Base-by-base conservation (phyloP, 2,329 filamentous ascomycete species). In the Diatrype stigma region DNA sequence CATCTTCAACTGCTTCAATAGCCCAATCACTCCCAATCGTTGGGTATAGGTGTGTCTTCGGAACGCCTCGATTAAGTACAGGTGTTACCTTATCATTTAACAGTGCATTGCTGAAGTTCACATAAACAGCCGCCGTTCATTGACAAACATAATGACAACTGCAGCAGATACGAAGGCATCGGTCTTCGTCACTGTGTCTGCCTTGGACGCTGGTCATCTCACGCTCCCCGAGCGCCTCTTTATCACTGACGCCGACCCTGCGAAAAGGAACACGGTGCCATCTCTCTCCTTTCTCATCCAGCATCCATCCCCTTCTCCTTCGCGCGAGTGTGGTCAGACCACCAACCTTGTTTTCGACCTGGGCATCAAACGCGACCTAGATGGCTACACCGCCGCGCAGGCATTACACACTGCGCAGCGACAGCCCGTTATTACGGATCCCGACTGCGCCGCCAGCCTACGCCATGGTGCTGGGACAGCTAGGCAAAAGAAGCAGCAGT, bases 271-370 rank as follows among this genome's bases (percentile, higher is more conserved):
- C 4, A 79, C 74, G 3, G 78, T 81, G 0, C 79, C 79, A 1
- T 80, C 76, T 0, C 66, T 82, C 2, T 72, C 73, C 1, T 82
- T 81, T 56, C 67, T 82, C 2, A 71, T 81, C 32, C 71, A 68
- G 23, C 78, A 81, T 54, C 68, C 70, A 2, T 65, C 71, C 4
- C 23, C 51, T 2, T 48, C 54, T 48, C 49, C 40, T 23, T 44
- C 48, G 6, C 48, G 55, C 42, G 42, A 47, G 45, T 48, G 51
- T n/a, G 58, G 52, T 44, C 67, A 58, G 52, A 65, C 60, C 54
- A 63, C 67, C 50, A 60, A 65, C 32, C 47, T 80, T 7, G 63
- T 82, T 54, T 82, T 81, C 61, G 79, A 82, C 56, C 71, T 82
- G 8, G 78, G 79, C 8, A 64, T 80, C 19, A 74, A 77, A 48